Conservation (phyloP, 805 yeast genomes). For the Tetrapisispora nanseiensis region DNA sequence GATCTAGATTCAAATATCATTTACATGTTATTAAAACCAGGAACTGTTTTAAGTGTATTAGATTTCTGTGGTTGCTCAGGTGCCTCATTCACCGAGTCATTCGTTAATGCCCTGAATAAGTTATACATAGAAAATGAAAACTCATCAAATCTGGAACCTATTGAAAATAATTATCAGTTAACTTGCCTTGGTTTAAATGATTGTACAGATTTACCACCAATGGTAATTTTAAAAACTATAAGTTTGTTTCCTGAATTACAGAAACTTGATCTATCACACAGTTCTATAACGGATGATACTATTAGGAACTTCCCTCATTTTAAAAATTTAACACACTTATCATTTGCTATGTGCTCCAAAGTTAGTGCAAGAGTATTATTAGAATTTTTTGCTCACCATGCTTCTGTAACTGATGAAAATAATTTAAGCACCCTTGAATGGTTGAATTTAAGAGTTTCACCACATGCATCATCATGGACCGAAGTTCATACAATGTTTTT, state of each 20-base stretch:
- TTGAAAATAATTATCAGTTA: slow-evolving; percentile 24
- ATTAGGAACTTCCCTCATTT: slow-evolving; percentile 46
- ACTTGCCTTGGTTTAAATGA: slow-evolving; percentile 67
- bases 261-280: slow-evolving; percentile 72
- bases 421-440: slow-evolving; percentile 43
- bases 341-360: slow-evolving; percentile 54
- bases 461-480: slow-evolving; percentile 48
- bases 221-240: slow-evolving; percentile 35
- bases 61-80: slow-evolving; percentile 89
- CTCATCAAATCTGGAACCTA: slow-evolving; percentile 13
- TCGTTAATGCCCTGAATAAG: slow-evolving; percentile 31
- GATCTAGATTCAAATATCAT: slow-evolving; percentile 52
- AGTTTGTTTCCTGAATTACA: slow-evolving; percentile 52
- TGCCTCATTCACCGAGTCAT: slow-evolving; percentile 47
- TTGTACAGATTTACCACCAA: slow-evolving; percentile 64
- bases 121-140: slow-evolving; percentile 14
- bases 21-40: slow-evolving; percentile 22
- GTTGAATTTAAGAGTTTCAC: slow-evolving; percentile 57
- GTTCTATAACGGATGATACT: slow-evolving; percentile 59
- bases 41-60: slow-evolving; percentile 46
- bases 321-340: slow-evolving; percentile 62
- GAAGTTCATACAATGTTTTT: slow-evolving; percentile 42
- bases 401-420: slow-evolving; percentile 38
- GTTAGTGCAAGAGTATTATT: slow-evolving; percentile 64
- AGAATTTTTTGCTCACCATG: slow-evolving; percentile 61